phyloP scores from a whole-genome alignment of 2,329 filamentous ascomycete genomes.

The Nemania sp. region DNA sequence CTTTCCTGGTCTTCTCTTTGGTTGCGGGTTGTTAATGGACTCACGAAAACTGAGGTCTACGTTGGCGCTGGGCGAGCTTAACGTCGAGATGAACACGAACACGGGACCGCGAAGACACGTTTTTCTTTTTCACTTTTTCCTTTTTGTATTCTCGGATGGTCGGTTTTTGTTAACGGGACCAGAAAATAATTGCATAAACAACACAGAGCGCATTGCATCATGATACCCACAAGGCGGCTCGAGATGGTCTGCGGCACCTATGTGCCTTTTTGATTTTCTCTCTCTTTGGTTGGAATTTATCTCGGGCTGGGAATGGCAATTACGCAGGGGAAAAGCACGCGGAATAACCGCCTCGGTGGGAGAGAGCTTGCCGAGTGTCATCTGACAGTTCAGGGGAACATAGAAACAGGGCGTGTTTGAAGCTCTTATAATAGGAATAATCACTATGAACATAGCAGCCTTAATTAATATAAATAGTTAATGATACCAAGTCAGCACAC shows the following conservation, averaged over 20 bases:
- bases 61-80: not conserved
- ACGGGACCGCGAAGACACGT: not conserved
- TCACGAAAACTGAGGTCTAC: not conserved
- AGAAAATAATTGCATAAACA: slow-evolving; percentile 6
- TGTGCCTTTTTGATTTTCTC: not conserved
- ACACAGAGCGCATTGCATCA: slow-evolving; percentile 21
- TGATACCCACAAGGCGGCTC: slow-evolving; percentile 35
- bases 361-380: not conserved
- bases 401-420: not conserved
- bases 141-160: not conserved
- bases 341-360: not conserved
- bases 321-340: not conserved
- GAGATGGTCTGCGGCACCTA: not conserved
- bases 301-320: not conserved
- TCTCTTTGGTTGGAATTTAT: not conserved
- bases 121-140: not conserved
- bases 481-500: no score
- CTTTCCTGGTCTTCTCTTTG: slow-evolving; percentile 4
- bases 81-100: not conserved
- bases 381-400: not conserved
- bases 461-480: slow-evolving; percentile 18
- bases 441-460: slow-evolving; percentile 6
- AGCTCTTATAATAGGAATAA: slow-evolving; percentile 18
- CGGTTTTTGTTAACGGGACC: not conserved
- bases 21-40: not conserved